phyloP scores from a whole-genome alignment of 495 filamentous ascomycete genomes.

The Clavariopsis aquatica region DNA sequence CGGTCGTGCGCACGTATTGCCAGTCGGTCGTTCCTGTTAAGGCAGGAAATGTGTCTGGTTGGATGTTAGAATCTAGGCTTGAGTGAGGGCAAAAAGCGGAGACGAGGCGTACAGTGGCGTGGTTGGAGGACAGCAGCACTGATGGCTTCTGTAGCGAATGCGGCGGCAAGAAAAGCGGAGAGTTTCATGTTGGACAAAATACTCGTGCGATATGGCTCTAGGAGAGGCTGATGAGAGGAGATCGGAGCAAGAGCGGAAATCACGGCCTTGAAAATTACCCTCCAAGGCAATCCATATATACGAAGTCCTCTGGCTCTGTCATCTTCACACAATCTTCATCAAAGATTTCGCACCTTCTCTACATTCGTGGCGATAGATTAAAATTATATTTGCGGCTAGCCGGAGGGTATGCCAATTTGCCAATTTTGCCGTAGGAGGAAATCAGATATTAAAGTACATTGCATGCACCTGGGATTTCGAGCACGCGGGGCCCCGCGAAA shows the following conservation, averaged over 20 bases:
- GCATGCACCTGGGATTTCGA: background rate
- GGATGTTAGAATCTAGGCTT: constrained; percentile 10
- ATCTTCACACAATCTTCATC: constrained; percentile 6
- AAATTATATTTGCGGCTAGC: constrained; percentile 25
- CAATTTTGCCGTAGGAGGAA: constrained; percentile 11
- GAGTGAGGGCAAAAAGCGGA: background rate
- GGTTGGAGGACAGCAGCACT: constrained; percentile 28
- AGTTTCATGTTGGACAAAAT: constrained; percentile 21
- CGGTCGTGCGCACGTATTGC: constrained; percentile 53
- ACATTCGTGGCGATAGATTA: constrained; percentile 7
- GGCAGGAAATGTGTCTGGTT: constrained; percentile 36
- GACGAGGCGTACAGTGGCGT: constrained; percentile 24
- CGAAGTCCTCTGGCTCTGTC: background rate
- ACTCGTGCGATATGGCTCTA: no score
- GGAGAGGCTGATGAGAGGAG: no score
- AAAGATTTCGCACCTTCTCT: background rate
- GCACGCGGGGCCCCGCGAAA: constrained; percentile 34
- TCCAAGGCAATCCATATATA: background rate
- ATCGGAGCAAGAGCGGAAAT: no score
- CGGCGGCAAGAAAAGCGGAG: constrained; percentile 7
- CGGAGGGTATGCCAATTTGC: constrained; percentile 5
- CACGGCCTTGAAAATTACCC: no score
- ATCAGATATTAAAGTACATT: constrained; percentile 22
- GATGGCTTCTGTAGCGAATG: constrained; percentile 10
- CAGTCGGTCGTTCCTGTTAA: constrained; percentile 44